Base-by-base conservation (phyloP, 2,329 filamentous ascomycete species). In the Periconia sp. region DNA sequence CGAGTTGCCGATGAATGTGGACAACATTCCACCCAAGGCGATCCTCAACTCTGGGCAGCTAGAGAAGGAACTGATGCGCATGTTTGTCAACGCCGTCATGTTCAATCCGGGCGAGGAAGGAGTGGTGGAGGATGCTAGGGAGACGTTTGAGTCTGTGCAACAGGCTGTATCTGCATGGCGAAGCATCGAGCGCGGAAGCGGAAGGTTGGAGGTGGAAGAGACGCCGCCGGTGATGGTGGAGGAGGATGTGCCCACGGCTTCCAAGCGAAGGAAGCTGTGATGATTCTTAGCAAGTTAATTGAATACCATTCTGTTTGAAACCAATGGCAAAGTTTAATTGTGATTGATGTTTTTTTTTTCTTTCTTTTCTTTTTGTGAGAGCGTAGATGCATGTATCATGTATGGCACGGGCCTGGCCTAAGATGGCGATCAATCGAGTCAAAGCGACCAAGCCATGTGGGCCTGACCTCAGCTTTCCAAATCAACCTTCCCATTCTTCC, bases 51-150 rank as follows among this genome's bases (percentile, higher is more conserved):
- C 90, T 47, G 86, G 89, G 1, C 94, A 97, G 71, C 81, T 97
- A 15, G 93, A 97, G 74, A 91, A 92, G 61, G 93, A 97, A 72
- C 79, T 97, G 11, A 91, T 95, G 64, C 90, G 95, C 64, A 97
- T 97, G 90, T 96, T 97, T 72, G 91, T 92, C 61, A 97, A 97
- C 67, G 93, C 94, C 17, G 89, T 97, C 74, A 97, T 99, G 94
- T 99, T 96, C 79, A 97, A 97, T 64, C 87, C 90, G 0, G 91
- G 96, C 57, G 91, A 96, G 73, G 91, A 93, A 37, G 91, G 89
- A 3, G 87, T 97, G 30, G 92, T 96, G 31, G 88, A 90, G 54
- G 91, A 96, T 68, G 92, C 92, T 1, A 81, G 88, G 52, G 89
- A 91, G 71, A 97, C 97, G 92, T 95, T 91, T 65, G 82, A 89